Evolutionary conservation across 805 yeast species (phyloP), one percentile per base, ranked within the genome.

Genomic region (Candida ascalaphidarum): DNA sequence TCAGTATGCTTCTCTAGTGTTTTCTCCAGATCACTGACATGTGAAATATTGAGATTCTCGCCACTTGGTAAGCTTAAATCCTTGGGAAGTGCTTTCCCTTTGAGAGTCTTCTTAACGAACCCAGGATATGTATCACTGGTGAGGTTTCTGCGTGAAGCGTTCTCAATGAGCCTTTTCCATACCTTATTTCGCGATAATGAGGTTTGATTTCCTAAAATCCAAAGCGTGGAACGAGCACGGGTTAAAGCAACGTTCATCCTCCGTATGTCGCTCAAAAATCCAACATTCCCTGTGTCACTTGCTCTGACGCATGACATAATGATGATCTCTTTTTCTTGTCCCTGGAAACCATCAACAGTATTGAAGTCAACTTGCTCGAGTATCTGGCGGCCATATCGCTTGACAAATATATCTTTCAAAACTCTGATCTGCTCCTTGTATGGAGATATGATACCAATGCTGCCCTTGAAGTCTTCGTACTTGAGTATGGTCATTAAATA

Each of bases 161-260:
- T 77, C 0, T 53, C 50, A 7, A 88, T 66, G 28, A 92, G 58
- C 32, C 71, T 64, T 16, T 52, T 57, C 98, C 98, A 92, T 0
- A 85, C 74, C 14, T 61, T 61, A 47, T 86, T 81, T 30, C 71
- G 58, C 5, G 50, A 42, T 39, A 89, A 67, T 1, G 94, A 75
- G n/a, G 64, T 58, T 17, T 66, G 71, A 41, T 82, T 77, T 13
- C 98, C 98, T 11, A 94, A 53, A 32, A 92, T 77, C 97, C 97
- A 92, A 38, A 92, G 60, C 1, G 97, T 81, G 1, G 94, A 70
- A 41, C 80, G 74, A 0, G 97, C 96, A 61, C 99, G 81, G 1
- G 97, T 89, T 21, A 92, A 58, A 0, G 96, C 97, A 30, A 92
- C 98, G 53, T 92, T 92, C 95, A 92, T 84, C 61, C 98, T 82